Evolutionary conservation across 2,329 filamentous ascomycete species (phyloP), one percentile per base, ranked within the genome.

Genomic region (Scytalidium sp.): DNA sequence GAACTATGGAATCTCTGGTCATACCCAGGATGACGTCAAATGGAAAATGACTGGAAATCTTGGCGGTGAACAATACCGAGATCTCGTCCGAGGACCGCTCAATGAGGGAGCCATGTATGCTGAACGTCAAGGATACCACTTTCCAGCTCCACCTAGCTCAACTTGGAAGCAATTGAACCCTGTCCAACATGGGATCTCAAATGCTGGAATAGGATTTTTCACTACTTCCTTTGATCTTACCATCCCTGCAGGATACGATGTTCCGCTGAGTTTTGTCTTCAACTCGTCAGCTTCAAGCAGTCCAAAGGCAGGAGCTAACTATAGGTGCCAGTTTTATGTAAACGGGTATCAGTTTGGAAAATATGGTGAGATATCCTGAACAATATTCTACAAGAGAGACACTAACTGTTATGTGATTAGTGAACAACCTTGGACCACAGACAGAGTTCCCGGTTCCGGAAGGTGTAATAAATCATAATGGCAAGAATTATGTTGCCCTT

Each of bases 341-440:
- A 90, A 90, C 55, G 87, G 87, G 2, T 90, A 83, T 66, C 86
- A 90, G 64, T 89, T 83, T 52, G 75, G 75, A 5, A 70, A 72
- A 52, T 76, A 73, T 46, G 36, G 45, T 47, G 9, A n/a, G 32
- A 20, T 25, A 20, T 22, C 11, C 15, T 20, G 20, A 15, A 25
- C 15, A 7, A 8, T 13, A 8, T 29, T 29, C 13, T 29, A 8
- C 8, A 29, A 29, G 13, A 13, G 7, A 8, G 25, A 29, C 25
- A 29, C 25, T 29, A 29, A 29, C 25, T 8, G 13, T 29, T 29
- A 8, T 29, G 8, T 22, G 6, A 23, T n/a, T 15, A 44, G 67
- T 81, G 23, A 82, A 79, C 60, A 84, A 89, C 53, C 74, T 90
- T 15, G 87, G 87, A 0, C 87, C 87, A 1, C 87, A 91, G 69